Conservation (phyloP, 371 early-diverging fungal species). For the Saksenaea vasiformis region DNA sequence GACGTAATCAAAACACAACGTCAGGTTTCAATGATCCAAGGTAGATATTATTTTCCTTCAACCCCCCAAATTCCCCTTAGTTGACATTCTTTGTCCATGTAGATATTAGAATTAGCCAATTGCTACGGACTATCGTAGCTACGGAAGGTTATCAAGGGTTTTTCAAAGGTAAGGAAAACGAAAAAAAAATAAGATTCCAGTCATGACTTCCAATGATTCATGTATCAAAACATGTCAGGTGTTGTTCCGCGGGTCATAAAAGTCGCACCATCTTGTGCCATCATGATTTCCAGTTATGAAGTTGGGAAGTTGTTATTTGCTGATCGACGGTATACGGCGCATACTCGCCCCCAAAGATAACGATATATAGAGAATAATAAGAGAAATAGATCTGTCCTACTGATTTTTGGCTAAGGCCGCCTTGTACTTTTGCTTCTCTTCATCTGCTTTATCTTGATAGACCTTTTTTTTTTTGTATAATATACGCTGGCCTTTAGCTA, state of each 20-base stretch:
- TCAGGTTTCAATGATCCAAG: constrained; percentile 50
- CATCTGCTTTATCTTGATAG: not conserved
- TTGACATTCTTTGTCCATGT: not conserved
- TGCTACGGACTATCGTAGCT: constrained; percentile 22
- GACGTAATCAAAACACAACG: constrained; percentile 95
- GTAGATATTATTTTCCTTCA: not conserved
- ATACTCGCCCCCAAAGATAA: constrained; percentile 1
- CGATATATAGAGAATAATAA: not conserved
- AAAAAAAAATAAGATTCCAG: not conserved
- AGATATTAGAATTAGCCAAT: constrained; percentile 26
- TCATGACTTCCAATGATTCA: not conserved
- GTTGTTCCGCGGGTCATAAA: constrained; percentile 82
- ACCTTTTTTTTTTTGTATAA: not conserved
- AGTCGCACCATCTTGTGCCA: constrained; percentile 95
- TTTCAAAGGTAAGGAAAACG: constrained; percentile 20
- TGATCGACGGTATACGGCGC: constrained; percentile 17
- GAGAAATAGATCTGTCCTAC: not conserved
- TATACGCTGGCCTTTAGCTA: too few relatives aligned
- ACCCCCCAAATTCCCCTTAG: not conserved
- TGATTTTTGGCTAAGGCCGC: not conserved
- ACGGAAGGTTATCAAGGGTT: constrained; percentile 32
- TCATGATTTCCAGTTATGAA: constrained; percentile 94
- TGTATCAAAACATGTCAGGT: constrained; percentile 36
- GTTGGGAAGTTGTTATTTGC: constrained; percentile 68
- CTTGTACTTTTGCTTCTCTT: not conserved